phyloP scores from a whole-genome alignment of 2,329 filamentous ascomycete species.

The Colletotrichum truncatum region DNA sequence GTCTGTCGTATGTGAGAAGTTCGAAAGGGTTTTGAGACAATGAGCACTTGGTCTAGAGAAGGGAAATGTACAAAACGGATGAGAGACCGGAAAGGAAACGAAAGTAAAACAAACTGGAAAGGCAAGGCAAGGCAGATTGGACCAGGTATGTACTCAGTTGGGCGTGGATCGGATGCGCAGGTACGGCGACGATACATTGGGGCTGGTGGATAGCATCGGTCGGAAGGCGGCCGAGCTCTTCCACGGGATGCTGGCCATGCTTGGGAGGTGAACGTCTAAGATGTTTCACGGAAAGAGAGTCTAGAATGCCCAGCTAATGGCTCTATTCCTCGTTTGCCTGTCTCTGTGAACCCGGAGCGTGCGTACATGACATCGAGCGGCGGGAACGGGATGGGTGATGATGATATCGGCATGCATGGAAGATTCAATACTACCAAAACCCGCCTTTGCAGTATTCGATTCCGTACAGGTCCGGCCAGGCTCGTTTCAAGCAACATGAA shows the following conservation, averaged over 20 bases:
- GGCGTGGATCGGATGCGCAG: slow-evolving; percentile 1
- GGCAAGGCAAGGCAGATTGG: not conserved
- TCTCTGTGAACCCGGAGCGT: not conserved
- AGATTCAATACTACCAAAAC: not conserved
- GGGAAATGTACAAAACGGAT: not conserved
- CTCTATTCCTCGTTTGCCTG: not conserved
- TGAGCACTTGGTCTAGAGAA: not conserved
- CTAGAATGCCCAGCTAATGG: not conserved
- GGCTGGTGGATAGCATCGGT: slow-evolving; percentile 8
- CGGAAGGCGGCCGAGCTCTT: slow-evolving; percentile 21
- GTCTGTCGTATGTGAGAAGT: not conserved
- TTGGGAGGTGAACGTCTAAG: not conserved
- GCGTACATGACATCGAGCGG: not conserved
- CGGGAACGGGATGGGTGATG: not conserved
- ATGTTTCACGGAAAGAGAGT: too few species aligned
- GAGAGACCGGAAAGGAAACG: not conserved
- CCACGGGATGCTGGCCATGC: not conserved
- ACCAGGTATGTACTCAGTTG: not conserved
- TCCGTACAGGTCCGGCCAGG: not conserved
- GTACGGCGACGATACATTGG: not conserved
- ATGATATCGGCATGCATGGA: not conserved
- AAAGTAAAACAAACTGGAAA: not conserved
- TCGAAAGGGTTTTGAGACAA: not conserved
- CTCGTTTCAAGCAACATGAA: not conserved
- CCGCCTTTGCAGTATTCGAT: not conserved